These are phyloP conservation scores for Debaryomyces hansenii DNA, from an alignment of 805 yeast genomes.

Conservation along the genomic window DNA sequence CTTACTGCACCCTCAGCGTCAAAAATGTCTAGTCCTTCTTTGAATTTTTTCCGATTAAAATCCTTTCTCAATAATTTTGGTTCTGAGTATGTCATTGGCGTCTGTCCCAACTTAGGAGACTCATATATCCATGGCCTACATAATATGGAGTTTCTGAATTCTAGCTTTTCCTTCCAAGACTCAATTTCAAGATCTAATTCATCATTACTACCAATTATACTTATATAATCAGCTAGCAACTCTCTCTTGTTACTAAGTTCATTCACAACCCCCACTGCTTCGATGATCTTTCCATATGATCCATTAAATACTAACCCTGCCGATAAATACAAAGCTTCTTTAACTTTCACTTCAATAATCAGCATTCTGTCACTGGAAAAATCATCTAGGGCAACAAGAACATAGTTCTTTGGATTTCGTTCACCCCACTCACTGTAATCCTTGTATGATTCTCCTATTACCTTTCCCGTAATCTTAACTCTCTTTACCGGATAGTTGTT, in stretches of 20 bases:
- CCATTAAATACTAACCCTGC: conserved; percentile 14
- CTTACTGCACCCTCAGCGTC: not conserved
- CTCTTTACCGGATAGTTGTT: conserved; percentile 35
- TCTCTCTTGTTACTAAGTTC: conserved; percentile 7
- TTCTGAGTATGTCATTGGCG: not conserved
- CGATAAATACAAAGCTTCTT: conserved; percentile 6
- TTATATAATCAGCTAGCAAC: conserved; percentile 9
- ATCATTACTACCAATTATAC: conserved; percentile 12
- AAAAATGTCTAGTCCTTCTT: not conserved
- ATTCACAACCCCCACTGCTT: conserved; percentile 19
- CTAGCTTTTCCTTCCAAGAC: conserved; percentile 28
- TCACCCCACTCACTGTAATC: conserved; percentile 5
- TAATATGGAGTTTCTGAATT: conserved; percentile 16
- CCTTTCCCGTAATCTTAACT: conserved; percentile 26
- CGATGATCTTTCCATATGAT: conserved; percentile 25
- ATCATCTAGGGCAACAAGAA: conserved; percentile 33
- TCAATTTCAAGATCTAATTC: conserved; percentile 25
- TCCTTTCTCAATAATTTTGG: not conserved
- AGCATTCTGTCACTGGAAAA: conserved; percentile 26
- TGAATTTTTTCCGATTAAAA: not conserved
- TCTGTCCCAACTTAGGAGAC: not conserved
- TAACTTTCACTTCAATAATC: conserved; percentile 23
- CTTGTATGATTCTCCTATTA: conserved; percentile 21
- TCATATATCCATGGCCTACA: conserved; percentile 26
- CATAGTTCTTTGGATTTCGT: conserved; percentile 8